A percentile compares a stretch with the other conserved stretches of the same genome.
phyloP scores from a whole-genome alignment of 371 early-diverging fungal genomes.

The Mortierella sp. region DNA sequence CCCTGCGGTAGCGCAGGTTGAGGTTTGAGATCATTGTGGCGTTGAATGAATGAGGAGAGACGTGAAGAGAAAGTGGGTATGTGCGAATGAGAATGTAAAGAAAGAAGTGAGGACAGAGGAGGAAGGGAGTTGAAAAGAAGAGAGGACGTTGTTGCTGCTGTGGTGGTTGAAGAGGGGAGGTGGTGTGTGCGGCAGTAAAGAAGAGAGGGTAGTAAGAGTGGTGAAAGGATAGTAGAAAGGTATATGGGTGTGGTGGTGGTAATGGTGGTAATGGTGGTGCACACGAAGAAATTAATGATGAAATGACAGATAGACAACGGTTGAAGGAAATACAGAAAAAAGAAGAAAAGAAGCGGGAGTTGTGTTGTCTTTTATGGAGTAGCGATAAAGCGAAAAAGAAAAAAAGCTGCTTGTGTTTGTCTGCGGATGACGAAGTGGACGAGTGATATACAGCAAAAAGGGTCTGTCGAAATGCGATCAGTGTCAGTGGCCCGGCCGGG shows the following conservation, averaged over 20 bases:
- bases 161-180: background rate
- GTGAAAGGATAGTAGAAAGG: background rate
- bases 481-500: slow-evolving; percentile 3
- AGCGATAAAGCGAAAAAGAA: no score
- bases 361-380: background rate
- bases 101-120: background rate
- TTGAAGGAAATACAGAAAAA: background rate
- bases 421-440: slow-evolving; percentile 4
- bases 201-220: background rate
- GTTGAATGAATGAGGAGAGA: background rate
- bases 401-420: background rate
- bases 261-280: background rate
- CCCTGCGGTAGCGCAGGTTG: slow-evolving; percentile 42
- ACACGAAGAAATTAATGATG: slow-evolving; percentile 3
- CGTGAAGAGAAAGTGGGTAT: background rate
- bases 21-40: slow-evolving; percentile 28
- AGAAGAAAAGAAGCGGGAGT: background rate
- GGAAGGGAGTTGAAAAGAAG: background rate
- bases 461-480: slow-evolving; percentile 7
- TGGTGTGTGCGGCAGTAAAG: slow-evolving; percentile 14
- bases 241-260: background rate
- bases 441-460: background rate
- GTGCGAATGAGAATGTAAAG: background rate
- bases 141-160: background rate
- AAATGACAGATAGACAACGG: background rate